Evolutionary conservation across 495 filamentous ascomycete species (phyloP), one percentile per base, ranked within the genome.

Genomic region (Opeltia flavorubescens): DNA sequence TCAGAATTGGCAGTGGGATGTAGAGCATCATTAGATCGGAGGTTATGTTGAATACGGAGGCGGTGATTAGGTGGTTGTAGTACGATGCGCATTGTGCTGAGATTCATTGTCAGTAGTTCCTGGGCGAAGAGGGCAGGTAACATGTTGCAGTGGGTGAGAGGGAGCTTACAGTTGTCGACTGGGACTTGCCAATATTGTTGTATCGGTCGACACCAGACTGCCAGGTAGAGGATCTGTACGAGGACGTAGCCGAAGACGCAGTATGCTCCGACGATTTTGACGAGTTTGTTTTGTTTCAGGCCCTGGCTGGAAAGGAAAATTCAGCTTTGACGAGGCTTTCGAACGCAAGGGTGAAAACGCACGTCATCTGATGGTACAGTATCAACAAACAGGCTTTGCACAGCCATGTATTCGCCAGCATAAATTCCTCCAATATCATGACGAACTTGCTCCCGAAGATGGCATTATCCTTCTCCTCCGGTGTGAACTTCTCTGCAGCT

Each of bases 41-140:
- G 6, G 75, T 72, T 47, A 83, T 73, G 51, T 83, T 82, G 63
- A 81, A 75, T 13, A 77, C 76, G 17, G 77, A 74, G 48, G 79
- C 76, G 5, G 70, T 78, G 48, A 83, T 81, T 0, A 79, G 69
- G 55, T 82, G 78, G 51, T 74, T 54, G 40, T 56, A 56, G 41
- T 56, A 56, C 26, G 61, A 66, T 18, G 68, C 63, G 39, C 50
- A 52, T 42, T 52, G 50, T 3, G 46, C 50, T 52, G 23, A 15
- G 15, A 29, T 39, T 18, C 8, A 34, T 18, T 1, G 33, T 49
- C 9, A 52, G 41, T 27, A 6, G 17, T 30, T 23, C 18, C 26
- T 42, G 8, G 11, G 30, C 9, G 38, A 21, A 43, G n/a, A 21
- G 40, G n/a, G n/a, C 2, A 58, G 47, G 24, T 51, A 55, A 43